These are phyloP conservation scores for Cucumis hystrix DNA, from an alignment of 306 rosid species.

Conservation along the genomic window DNA sequence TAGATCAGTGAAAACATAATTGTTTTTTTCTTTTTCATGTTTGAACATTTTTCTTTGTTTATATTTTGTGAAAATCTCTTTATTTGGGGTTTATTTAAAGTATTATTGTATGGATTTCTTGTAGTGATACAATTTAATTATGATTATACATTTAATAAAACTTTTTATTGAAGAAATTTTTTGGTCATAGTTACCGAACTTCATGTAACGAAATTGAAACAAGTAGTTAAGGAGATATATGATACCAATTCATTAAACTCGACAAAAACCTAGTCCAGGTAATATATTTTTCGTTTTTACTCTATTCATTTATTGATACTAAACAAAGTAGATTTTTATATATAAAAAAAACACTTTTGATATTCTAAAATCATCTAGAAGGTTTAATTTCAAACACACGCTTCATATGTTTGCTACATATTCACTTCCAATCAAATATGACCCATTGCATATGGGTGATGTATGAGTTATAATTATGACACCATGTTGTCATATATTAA, in stretches of 20 bases:
- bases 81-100: conserved; percentile 8
- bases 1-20: no score
- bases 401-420: not conserved
- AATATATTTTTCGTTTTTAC: not conserved
- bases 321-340: not conserved
- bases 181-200: conserved; percentile 62
- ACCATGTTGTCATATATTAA: conserved; percentile 64
- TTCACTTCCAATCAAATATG: conserved; percentile 50
- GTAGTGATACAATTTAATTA: conserved; percentile 87
- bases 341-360: no score
- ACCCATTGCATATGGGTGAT: conserved; percentile 91
- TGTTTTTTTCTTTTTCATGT: no score
- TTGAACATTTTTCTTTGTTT: not conserved
- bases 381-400: no score
- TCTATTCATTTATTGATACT: not conserved
- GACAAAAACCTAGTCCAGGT: conserved; percentile 73
- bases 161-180: conserved; percentile 79
- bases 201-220: conserved; percentile 73
- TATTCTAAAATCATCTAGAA: no score
- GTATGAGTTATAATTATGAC: conserved; percentile 91
- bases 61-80: not conserved
- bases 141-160: conserved; percentile 86
- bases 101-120: conserved; percentile 18
- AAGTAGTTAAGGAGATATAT: conserved; percentile 60
- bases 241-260: conserved; percentile 50